Conservation (phyloP, 257 asterid species). For the Voacanga thouarsii region DNA sequence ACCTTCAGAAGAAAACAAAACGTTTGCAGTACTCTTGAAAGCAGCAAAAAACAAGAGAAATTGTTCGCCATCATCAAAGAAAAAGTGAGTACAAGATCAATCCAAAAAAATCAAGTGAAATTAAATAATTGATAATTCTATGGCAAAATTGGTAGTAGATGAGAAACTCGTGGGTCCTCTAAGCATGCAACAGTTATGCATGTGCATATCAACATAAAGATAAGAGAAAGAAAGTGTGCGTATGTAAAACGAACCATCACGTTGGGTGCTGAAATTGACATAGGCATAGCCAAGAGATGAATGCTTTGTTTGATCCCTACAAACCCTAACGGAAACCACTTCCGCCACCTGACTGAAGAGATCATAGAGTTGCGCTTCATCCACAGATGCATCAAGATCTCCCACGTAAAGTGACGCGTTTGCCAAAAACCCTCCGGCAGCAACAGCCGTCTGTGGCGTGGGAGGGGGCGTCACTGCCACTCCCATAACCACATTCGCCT, state of each 20-base stretch:
- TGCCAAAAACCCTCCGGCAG: slow-evolving; percentile 4
- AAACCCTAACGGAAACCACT: slow-evolving; percentile 66
- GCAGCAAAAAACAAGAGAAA: not conserved
- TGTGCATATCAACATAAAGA: not conserved
- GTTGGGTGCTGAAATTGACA: slow-evolving; percentile 57
- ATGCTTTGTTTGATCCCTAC: slow-evolving; percentile 57
- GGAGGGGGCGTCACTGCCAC: slow-evolving; percentile 30
- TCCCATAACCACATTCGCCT: slow-evolving; percentile 19
- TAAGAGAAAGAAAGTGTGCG: not conserved
- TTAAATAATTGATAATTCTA: not conserved
- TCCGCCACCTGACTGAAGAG: slow-evolving; percentile 65
- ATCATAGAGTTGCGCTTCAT: slow-evolving; percentile 59
- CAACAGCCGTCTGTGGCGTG: slow-evolving; percentile 10
- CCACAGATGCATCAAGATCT: slow-evolving; percentile 65
- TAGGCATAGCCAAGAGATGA: slow-evolving; percentile 71
- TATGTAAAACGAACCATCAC: slow-evolving; percentile 46
- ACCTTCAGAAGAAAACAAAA: not conserved
- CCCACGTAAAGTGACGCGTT: slow-evolving; percentile 67
- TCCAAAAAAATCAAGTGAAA: not conserved
- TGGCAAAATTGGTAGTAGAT: not conserved
- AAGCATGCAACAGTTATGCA: slow-evolving; percentile 21
- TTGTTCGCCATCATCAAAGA: not conserved
- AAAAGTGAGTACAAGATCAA: not conserved
- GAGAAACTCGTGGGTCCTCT: not conserved
- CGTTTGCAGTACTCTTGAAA: not conserved